Conservation (phyloP, 1,139 yeast genomes). For the Debaryomyces coudertii region DNA sequence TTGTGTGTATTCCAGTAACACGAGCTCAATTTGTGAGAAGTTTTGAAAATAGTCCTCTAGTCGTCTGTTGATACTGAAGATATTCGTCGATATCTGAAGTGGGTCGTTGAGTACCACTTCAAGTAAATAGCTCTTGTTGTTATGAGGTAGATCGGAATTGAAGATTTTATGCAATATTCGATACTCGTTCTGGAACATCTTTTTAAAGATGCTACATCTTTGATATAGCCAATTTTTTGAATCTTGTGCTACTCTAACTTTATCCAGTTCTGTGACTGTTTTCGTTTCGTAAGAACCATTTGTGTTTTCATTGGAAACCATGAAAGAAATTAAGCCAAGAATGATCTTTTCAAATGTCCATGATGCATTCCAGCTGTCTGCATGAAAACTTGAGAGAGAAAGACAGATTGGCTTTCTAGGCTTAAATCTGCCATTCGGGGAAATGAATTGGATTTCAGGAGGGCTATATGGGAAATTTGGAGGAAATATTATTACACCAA, state of each 20-base stretch:
- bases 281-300: conserved; percentile 13
- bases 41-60: conserved; percentile 7
- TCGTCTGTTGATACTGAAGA: neutral
- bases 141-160: neutral
- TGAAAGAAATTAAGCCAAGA: conserved; percentile 20
- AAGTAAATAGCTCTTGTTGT: neutral
- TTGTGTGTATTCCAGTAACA: conserved; percentile 1
- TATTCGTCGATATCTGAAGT: conserved; percentile 5
- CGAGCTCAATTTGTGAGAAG: conserved; percentile 3
- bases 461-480: conserved; percentile 19
- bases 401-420: conserved; percentile 17
- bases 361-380: conserved; percentile 20
- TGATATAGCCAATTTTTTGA: conserved; percentile 19
- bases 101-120: conserved; percentile 8
- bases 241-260: conserved; percentile 10
- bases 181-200: conserved; percentile 18
- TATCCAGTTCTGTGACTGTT: neutral
- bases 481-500: conserved; percentile 22
- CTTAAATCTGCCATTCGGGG: conserved; percentile 20
- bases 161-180: conserved; percentile 7
- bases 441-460: conserved; percentile 23
- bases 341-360: conserved; percentile 22
- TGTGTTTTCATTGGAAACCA: conserved; percentile 18
- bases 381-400: conserved; percentile 19
- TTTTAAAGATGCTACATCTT: conserved; percentile 16